Conservation (phyloP, 768 basidiomycete species). For the Lactarius sp. region DNA sequence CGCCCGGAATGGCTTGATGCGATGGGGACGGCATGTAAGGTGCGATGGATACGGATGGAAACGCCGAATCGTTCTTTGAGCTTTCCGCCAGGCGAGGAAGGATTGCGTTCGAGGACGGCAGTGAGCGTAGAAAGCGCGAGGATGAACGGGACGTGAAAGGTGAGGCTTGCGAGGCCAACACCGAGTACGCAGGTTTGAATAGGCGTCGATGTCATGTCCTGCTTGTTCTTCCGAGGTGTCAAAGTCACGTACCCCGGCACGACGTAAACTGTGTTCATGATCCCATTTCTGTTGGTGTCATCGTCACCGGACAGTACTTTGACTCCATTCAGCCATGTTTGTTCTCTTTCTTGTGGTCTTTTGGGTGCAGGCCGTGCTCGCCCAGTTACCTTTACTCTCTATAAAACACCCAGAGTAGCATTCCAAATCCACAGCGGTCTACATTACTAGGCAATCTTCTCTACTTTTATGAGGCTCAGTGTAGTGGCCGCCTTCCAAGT, state of each 20-base stretch:
- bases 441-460: conserved; percentile 73
- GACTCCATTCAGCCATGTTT: not conserved
- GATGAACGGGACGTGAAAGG: conserved; percentile 80
- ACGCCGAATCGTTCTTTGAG: conserved; percentile 62
- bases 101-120: conserved; percentile 73
- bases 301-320: not conserved
- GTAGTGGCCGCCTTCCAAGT: conserved; percentile 67
- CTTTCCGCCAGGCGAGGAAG: conserved; percentile 54
- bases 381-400: conserved; percentile 61
- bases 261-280: no score
- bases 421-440: conserved; percentile 77
- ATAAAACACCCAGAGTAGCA: conserved; percentile 25
- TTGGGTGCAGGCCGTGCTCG: conserved; percentile 32
- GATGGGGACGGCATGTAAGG: conserved; percentile 56
- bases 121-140: conserved; percentile 67
- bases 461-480: conserved; percentile 90
- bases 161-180: conserved; percentile 68
- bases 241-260: no score
- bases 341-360: conserved; percentile 19
- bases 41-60: conserved; percentile 49
- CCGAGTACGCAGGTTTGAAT: conserved; percentile 68
- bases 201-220: conserved; percentile 33
- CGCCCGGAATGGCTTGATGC: no score
- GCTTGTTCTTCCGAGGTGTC: no score
- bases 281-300: no score